Conservation (phyloP, 441 rosid species). For the Syzygium syzygioides region DNA sequence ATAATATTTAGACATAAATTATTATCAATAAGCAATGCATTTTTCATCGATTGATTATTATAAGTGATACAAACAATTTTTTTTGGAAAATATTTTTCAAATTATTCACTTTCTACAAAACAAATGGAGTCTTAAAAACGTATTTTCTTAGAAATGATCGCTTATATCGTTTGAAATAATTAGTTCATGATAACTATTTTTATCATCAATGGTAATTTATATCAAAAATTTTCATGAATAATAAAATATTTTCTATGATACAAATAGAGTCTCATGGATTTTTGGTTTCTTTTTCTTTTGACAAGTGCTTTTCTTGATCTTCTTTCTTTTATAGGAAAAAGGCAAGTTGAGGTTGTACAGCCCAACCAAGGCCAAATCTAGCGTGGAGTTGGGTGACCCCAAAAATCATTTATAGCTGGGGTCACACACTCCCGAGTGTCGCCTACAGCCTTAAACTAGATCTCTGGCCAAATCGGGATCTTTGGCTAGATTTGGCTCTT, state of each 20-base stretch:
- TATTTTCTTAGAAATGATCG: too few species aligned
- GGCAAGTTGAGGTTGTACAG: fast-evolving
- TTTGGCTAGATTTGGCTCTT: neutral
- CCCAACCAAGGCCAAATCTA: neutral
- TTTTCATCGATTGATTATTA: too few species aligned
- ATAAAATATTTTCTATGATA: fast-evolving
- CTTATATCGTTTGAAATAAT: neutral
- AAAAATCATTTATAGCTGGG: neutral
- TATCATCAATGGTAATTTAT: fast-evolving
- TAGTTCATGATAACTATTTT: neutral
- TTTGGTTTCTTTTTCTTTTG: neutral
- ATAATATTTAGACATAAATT: too few species aligned
- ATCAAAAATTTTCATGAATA: fast-evolving
- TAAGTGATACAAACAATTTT: too few species aligned
- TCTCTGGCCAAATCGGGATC: fast-evolving
- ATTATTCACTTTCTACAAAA: too few species aligned
- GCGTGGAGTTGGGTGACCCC: fast-evolving
- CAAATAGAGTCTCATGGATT: fast-evolving
- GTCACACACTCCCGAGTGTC: fast-evolving
- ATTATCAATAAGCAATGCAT: too few species aligned
- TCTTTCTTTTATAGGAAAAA: neutral
- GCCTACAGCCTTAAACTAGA: fast-evolving
- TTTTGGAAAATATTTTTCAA: too few species aligned
- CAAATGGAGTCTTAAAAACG: too few species aligned
- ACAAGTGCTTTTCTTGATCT: neutral